Evolutionary conservation across 306 rosid genomes (phyloP).

Genomic region (Vicia villosa): DNA sequence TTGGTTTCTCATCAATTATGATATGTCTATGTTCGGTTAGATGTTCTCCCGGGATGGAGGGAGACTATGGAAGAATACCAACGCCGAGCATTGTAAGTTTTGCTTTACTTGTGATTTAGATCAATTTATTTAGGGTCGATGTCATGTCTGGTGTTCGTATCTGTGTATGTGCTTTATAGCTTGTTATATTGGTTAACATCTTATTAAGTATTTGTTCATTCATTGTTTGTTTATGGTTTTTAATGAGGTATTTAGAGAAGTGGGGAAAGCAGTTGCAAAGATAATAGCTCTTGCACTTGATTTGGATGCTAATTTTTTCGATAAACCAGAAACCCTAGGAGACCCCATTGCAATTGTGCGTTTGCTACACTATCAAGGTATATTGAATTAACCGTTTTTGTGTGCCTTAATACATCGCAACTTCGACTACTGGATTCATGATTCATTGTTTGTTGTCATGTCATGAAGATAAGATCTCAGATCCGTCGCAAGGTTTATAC

Average conservation of each 20-base stretch:
- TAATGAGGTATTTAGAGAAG: slow-evolving; percentile 57
- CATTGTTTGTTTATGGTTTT: background rate
- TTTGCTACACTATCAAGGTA: slow-evolving; percentile 79
- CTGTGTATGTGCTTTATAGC: too few relatives aligned
- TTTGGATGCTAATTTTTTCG: slow-evolving; percentile 66
- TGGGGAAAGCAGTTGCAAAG: slow-evolving; percentile 64
- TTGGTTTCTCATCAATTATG: background rate
- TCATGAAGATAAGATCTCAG: slow-evolving; percentile 58
- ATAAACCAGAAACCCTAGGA: slow-evolving; percentile 69
- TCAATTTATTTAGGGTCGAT: too few relatives aligned
- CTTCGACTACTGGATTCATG: slow-evolving; percentile 5
- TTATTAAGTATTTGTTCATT: background rate
- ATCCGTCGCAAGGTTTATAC: slow-evolving; percentile 71
- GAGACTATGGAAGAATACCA: slow-evolving; percentile 88
- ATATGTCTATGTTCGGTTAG: slow-evolving; percentile 43
- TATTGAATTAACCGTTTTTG: slow-evolving; percentile 6
- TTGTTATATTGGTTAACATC: too few relatives aligned
- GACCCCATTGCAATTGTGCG: slow-evolving; percentile 76
- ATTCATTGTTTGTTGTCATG: slow-evolving; percentile 16
- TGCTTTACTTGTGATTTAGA: background rate
- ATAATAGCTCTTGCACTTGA: slow-evolving; percentile 87
- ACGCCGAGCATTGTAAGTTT: slow-evolving; percentile 67
- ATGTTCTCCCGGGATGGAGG: slow-evolving; percentile 75
- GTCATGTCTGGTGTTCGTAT: too few relatives aligned
- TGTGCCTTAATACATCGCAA: background rate